Base-by-base conservation (phyloP, 345 rosid species). In the Populus ilicifolia region DNA sequence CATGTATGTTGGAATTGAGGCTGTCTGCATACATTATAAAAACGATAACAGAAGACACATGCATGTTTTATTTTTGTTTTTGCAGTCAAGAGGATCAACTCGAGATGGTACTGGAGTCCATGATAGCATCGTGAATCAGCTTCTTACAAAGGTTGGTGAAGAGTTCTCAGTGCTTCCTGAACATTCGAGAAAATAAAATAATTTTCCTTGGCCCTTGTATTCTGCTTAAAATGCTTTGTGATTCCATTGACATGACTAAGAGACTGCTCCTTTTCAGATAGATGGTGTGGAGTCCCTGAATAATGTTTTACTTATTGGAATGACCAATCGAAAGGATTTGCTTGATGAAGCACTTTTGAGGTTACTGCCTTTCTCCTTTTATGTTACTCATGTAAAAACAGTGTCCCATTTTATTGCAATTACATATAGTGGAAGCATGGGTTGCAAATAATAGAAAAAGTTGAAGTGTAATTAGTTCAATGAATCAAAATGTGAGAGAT, bases 211-310 rank as follows among this genome's bases (percentile, higher is more conserved):
- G 59, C 27, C 74, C 16, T 72, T 70, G n/a, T 59, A 59, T 75
- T 80, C 66, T 74, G 13, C 69, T 62, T 6, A 52, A 63, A 44
- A 43, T 38, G 50, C 70, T 41, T 36, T 61, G 27, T 69, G 27
- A 63, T 73, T 65, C 36, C 35, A 35, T 61, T 25, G 5, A 61
- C 13, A 29, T 81, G 75, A 62, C 83, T 76, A 43, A 77, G 25
- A 71, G 68, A 38, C 69, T 61, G 27, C 72, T 84, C 52, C 76
- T 86, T 82, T 87, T 83, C 97, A 96, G 99, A 96, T 96, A 72
- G 99, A 96, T 87, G 99, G 99, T 35, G 99, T 96, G 90, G 99
- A 96, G 87, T 91, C 99, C 29, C 90, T 96, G 75, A 96, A 96
- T 80, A 96, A 96, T 88, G 98, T 96, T 75, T 85, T 96, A 82